Evolutionary conservation across 208 protist species (phyloP).

Genomic region (Leishmania gerbilli): DNA sequence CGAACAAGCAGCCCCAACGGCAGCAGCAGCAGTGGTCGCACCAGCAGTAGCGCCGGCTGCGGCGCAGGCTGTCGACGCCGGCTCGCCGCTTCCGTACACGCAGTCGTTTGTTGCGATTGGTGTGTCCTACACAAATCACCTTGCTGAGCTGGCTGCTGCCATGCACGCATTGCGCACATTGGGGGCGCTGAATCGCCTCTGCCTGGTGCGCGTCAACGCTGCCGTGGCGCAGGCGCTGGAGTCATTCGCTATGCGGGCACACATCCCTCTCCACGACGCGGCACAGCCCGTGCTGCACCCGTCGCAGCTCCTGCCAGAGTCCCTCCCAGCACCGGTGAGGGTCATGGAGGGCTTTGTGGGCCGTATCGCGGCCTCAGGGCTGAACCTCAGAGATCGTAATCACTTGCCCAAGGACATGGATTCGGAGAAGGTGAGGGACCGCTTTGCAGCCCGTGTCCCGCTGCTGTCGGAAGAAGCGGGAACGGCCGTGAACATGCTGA

Average conservation of each 20-base stretch:
- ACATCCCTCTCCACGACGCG: conserved; percentile 9
- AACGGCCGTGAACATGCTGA: background rate
- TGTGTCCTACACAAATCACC: conserved; percentile 44
- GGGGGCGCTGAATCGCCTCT: conserved; percentile 41
- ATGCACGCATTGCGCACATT: conserved; percentile 77
- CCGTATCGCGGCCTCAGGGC: conserved; percentile 10
- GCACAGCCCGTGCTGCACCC: conserved; percentile 11
- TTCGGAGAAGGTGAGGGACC: background rate
- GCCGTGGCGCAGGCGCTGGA: conserved; percentile 17
- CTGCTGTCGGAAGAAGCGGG: conserved; percentile 2
- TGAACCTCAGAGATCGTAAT: conserved; percentile 1
- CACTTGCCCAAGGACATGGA: background rate
- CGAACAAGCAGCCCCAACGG: background rate
- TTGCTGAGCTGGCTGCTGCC: conserved; percentile 65
- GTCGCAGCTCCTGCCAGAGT: conserved; percentile 2
- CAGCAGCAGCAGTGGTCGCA: background rate
- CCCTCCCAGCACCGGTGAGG: conserved; percentile 25
- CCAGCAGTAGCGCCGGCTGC: background rate
- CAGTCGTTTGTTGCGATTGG: conserved; percentile 79
- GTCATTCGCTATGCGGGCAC: conserved; percentile 15
- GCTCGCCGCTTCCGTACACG: conserved; percentile 17
- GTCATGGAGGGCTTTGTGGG: conserved; percentile 32
- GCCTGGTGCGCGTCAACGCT: background rate
- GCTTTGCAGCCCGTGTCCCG: background rate
- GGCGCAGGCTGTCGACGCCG: background rate